Conservation (phyloP, 805 yeast species). For the Cyberlindnera lachancei region DNA sequence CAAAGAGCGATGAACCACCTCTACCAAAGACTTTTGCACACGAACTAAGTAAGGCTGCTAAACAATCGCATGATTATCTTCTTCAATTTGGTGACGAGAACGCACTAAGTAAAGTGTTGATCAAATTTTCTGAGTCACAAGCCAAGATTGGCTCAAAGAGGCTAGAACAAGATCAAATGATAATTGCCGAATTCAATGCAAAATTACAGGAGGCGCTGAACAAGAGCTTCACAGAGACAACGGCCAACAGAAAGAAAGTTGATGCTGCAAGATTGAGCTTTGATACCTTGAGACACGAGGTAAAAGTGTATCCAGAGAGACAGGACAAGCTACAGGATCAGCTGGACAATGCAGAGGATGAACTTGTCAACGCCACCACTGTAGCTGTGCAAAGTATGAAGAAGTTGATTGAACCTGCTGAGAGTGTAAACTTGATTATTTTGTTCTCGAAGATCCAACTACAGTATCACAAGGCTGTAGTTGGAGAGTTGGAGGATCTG, state of each 20-base stretch:
- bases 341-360: conserved; percentile 53
- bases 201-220: conserved; percentile 46
- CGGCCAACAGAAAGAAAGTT: conserved; percentile 56
- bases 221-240: conserved; percentile 53
- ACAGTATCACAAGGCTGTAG: conserved; percentile 52
- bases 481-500: conserved; percentile 37
- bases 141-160: conserved; percentile 60
- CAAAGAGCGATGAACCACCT: conserved; percentile 24
- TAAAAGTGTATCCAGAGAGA: conserved; percentile 24
- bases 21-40: conserved; percentile 67
- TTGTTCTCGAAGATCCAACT: conserved; percentile 64
- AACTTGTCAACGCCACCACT: conserved; percentile 70
- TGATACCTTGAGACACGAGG: conserved; percentile 60
- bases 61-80: conserved; percentile 40
- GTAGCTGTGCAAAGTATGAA: conserved; percentile 76
- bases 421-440: conserved; percentile 54
- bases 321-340: conserved; percentile 30
- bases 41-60: conserved; percentile 53
- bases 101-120: conserved; percentile 20
- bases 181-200: conserved; percentile 51
- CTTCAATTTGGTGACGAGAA: conserved; percentile 23
- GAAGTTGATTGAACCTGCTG: conserved; percentile 58
- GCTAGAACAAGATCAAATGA: conserved; percentile 59
- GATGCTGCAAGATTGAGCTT: conserved; percentile 63
- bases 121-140: conserved; percentile 48